phyloP scores from a whole-genome alignment of 2,329 filamentous ascomycete species.

The Phialophora expanda region DNA sequence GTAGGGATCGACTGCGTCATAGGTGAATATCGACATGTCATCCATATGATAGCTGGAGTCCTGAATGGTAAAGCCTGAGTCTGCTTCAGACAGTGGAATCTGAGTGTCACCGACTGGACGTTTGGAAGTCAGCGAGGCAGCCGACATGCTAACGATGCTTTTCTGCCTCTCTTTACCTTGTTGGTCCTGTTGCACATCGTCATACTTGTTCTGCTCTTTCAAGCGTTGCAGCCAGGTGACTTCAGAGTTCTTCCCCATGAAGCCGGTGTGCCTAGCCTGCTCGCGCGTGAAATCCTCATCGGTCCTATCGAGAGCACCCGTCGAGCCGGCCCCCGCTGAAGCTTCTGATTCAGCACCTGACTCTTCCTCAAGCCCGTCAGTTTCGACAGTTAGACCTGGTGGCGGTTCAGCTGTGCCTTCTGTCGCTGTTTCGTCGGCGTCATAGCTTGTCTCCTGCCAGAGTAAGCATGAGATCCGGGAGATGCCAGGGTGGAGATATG shows the following conservation, averaged over 20 bases:
- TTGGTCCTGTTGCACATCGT: constrained; percentile 25
- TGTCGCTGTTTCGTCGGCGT: constrained; percentile 32
- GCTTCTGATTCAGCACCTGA: constrained; percentile 38
- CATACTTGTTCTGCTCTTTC: constrained; percentile 48
- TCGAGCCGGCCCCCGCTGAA: constrained; percentile 45
- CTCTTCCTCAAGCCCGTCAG: constrained; percentile 33
- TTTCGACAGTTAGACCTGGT: constrained; percentile 37
- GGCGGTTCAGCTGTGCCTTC: constrained; percentile 23
- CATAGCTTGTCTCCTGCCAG: constrained; percentile 25
- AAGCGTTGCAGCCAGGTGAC: constrained; percentile 54
- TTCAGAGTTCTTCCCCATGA: constrained; percentile 55
- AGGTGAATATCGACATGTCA: constrained; percentile 50
- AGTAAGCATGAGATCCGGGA: constrained; percentile 13
- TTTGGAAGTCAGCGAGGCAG: constrained; percentile 33
- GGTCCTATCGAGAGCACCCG: constrained; percentile 53
- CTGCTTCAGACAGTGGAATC: constrained; percentile 43
- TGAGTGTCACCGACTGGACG: constrained; percentile 37
- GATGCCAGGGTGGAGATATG: background rate
- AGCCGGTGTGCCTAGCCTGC: constrained; percentile 48
- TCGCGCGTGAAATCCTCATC: constrained; percentile 52
- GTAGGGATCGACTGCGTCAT: constrained; percentile 50
- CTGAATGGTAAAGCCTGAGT: constrained; percentile 37
- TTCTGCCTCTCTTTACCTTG: constrained; percentile 24
- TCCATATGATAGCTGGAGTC: constrained; percentile 51
- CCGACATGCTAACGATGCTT: constrained; percentile 20